Evolutionary conservation across 1,284 basidiomycete genomes (phyloP), one percentile per base, ranked within the genome.

Genomic region (Rhodotorula glutinis): DNA sequence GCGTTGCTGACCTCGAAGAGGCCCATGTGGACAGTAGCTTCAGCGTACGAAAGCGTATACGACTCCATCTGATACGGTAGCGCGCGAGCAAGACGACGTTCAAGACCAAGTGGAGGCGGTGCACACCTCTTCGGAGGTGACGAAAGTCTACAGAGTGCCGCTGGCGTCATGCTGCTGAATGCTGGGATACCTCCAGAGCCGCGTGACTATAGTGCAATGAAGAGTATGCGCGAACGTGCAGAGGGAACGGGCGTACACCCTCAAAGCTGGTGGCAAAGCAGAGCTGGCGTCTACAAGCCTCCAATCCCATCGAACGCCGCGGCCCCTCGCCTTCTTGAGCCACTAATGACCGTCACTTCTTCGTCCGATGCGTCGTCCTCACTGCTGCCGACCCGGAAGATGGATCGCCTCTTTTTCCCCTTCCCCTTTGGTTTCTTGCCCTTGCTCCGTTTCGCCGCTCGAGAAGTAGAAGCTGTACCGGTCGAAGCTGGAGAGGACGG

Each of bases 1-100:
- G 87, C 83, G 75, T 92, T 91, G 29, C 77, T 77, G 46, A 95
- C 86, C 57, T 80, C 80, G 80, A 89, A 91, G 33, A 91, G 84
- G 0, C 86, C 87, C 33, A 88, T 73, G 73, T 88, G 85, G 2
- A 87, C 83, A 0, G 71, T 30, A 58, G 58, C 13, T 75, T 51
- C 77, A 66, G 81, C 78, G 40, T 78, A 70, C 8, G 77, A 57
- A 11, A 82, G 75, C 9, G 72, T 72, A 62, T 79, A 79, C 0
- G 79, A 75, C 70, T 83, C 82, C 81, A 82, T 82, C 25, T 27
- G 14, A 13, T 29, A 17, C 5, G 40, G 21, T 7, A 0, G 23
- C n/a, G 29, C 7, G 44, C 21, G 11, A 7, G 33, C 33, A 38
- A 38, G 51, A 41, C n/a, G n/a, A n/a, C n/a, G 47, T 2, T 21